Base-by-base conservation (phyloP, 805 yeast genomes). In the Teunomyces gatunensis region DNA sequence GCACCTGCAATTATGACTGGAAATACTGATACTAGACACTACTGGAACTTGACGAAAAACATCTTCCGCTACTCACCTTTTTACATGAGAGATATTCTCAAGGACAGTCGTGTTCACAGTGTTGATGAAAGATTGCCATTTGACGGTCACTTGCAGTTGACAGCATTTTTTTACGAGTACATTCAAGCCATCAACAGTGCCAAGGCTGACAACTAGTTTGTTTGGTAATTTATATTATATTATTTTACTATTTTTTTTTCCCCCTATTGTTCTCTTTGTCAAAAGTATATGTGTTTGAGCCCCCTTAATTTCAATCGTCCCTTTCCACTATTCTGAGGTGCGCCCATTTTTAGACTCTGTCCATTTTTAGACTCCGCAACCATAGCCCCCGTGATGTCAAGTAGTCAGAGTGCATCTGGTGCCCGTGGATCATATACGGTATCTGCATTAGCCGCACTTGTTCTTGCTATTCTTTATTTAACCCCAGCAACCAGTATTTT, bases 21-120 rank as follows among this genome's bases (percentile, higher is more conserved):
- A 6, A 82, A 83, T 60, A 83, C 87, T 2, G 87, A 83, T 60
- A 81, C 87, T 10, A 73, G 74, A 52, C 68, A 77, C 54, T 83
- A 83, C 61, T 80, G 84, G 83, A 62, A 71, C 45, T 67, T 83
- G 57, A 72, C 84, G 12, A 67, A 65, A 45, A 73, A 80, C 59
- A 80, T 82, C 47, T 82, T 72, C 68, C 73, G 87, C 54, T 81
- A 59, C 56, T 50, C 69, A 6, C 72, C 74, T 4, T 47, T 40
- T 23, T 50, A 48, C 25, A 25, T 42, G 9, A 48, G 47, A 10
- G 53, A 57, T 45, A 39, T 47, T 13, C 43, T 56, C 27, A 52
- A 45, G n/a, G 68, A 61, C 12, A 47, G 51, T 25, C 49, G 59
- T 30, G 51, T 63, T 41, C 75, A 71, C 53, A 65, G 71, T 47